Evolutionary conservation across 2,329 filamentous ascomycete species (phyloP).

Genomic region (Scorias spongiosa): DNA sequence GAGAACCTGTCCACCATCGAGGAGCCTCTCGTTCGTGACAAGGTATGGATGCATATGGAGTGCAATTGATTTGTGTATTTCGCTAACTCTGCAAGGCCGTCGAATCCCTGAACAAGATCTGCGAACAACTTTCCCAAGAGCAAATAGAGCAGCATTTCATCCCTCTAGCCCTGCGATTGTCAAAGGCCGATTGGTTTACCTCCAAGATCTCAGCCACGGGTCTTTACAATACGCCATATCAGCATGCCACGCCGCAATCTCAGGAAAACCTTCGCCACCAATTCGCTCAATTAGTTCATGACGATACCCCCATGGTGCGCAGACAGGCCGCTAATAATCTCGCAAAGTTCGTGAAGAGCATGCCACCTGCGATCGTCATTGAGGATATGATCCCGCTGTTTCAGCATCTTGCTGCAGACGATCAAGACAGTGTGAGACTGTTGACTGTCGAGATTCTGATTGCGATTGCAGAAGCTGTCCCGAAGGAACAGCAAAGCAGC

Average conservation of each 20-base stretch:
- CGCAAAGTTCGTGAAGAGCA: constrained; percentile 94
- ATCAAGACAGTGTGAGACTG: constrained; percentile 92
- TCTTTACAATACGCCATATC: constrained; percentile 86
- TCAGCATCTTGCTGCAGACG: constrained; percentile 88
- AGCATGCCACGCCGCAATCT: constrained; percentile 70
- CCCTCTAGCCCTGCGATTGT: constrained; percentile 83
- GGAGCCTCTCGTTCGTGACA: constrained; percentile 92
- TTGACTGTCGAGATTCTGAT: constrained; percentile 94
- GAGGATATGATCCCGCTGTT: constrained; percentile 99
- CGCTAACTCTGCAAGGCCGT: constrained; percentile 54
- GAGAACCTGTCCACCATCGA: constrained; percentile 98
- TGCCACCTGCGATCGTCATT: constrained; percentile 80
- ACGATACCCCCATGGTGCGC: constrained; percentile 98
- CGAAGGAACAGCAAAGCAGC: constrained; percentile 94
- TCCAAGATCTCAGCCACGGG: constrained; percentile 97
- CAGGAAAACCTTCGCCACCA: constrained; percentile 87
- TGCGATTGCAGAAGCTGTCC: constrained; percentile 89
- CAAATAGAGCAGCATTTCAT: constrained; percentile 98
- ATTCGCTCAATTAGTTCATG: constrained; percentile 84
- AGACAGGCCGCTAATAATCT: constrained; percentile 93
- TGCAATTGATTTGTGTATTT: neutral
- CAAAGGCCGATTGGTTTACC: constrained; percentile 99
- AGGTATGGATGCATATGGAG: constrained; percentile 44
- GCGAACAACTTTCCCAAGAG: constrained; percentile 72
- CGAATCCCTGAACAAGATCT: constrained; percentile 98